Base-by-base conservation (phyloP, 2,329 filamentous ascomycete genomes). In the Akanthomyces muscarius region DNA sequence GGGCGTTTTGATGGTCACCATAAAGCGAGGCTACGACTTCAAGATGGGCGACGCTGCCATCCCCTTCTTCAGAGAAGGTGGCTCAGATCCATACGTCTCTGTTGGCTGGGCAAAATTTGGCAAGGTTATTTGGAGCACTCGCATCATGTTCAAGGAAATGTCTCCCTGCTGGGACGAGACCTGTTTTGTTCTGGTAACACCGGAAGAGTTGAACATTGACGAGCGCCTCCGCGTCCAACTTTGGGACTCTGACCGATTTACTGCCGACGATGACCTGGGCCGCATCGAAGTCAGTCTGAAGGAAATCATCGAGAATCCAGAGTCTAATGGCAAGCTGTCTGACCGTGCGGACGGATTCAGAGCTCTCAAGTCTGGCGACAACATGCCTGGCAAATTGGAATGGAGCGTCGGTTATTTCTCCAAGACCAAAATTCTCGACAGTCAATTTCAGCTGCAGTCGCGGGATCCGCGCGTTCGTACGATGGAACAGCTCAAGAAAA, bases 41-140 rank as follows among this genome's bases (percentile, higher is more conserved):
- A 91, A 89, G 69, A 83, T 88, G 71, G 88, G 87, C 3, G 89
- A 92, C 71, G 78, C 83, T 5, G 82, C 83, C 0, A 76, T 90
- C 41, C 86, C 85, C 0, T 78, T 86, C 2, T 72, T 87, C 63
- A 80, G 84, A 59, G 72, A 76, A 30, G 88, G 87, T 10, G 84
- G 85, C 6, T 86, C 88, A 11, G 89, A 92, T 72, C 80, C 86
- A 0, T 92, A 92, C 66, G 83, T 91, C 18, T 87, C 86, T 1
- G 86, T 91, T 8, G 88, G 86, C 1, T 92, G 89, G 88, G 88
- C 88, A 25, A 92, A 92, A 70, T 91, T 91, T 70, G 88, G 89
- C 85, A 55, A 78, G 88, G 63, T 88, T 77, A 70, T 88, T 81
- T 59, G 73, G 72, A 75, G 75, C 58, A 91, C 89, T 0, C 82